phyloP scores from a whole-genome alignment of 805 yeast genomes.

The Kodamaea neixiangensis region DNA sequence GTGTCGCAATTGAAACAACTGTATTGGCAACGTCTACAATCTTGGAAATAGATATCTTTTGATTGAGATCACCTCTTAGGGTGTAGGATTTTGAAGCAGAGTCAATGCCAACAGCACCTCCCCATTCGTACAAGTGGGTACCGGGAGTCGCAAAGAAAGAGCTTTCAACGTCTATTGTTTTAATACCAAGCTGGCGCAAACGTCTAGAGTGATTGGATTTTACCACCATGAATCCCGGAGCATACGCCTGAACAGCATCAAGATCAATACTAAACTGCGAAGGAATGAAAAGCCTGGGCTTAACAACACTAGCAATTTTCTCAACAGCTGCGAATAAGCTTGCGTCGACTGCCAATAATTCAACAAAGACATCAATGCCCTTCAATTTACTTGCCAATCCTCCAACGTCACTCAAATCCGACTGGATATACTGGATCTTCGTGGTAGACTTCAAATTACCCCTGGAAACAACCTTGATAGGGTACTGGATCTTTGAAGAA shows the following conservation, averaged over 20 bases:
- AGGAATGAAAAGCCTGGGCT: slow-evolving; percentile 56
- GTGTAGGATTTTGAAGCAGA: slow-evolving; percentile 36
- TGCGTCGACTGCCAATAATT: slow-evolving; percentile 39
- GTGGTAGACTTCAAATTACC: slow-evolving; percentile 33
- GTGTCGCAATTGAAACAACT: slow-evolving; percentile 19
- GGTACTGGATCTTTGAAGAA: slow-evolving; percentile 42
- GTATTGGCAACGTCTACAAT: slow-evolving; percentile 23
- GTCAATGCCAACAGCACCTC: slow-evolving; percentile 37
- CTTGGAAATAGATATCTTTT: slow-evolving; percentile 36
- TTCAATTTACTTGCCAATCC: slow-evolving; percentile 38
- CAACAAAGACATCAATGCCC: slow-evolving; percentile 54
- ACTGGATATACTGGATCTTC: slow-evolving; percentile 40
- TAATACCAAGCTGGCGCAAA: slow-evolving; percentile 47
- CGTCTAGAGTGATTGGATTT: slow-evolving; percentile 39
- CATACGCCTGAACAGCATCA: slow-evolving; percentile 20
- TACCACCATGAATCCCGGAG: slow-evolving; percentile 35
- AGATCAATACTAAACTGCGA: slow-evolving; percentile 60
- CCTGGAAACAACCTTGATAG: slow-evolving; percentile 55
- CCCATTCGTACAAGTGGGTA: slow-evolving; percentile 33
- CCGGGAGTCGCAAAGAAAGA: slow-evolving; percentile 40
- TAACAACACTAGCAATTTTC: slow-evolving; percentile 37
- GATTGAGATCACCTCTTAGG: slow-evolving; percentile 43
- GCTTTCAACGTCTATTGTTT: slow-evolving; percentile 47
- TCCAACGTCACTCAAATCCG: slow-evolving; percentile 25
- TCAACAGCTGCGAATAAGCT: slow-evolving; percentile 33